phyloP scores from a whole-genome alignment of 495 filamentous ascomycete species.

The Xylaria bambusicola region DNA sequence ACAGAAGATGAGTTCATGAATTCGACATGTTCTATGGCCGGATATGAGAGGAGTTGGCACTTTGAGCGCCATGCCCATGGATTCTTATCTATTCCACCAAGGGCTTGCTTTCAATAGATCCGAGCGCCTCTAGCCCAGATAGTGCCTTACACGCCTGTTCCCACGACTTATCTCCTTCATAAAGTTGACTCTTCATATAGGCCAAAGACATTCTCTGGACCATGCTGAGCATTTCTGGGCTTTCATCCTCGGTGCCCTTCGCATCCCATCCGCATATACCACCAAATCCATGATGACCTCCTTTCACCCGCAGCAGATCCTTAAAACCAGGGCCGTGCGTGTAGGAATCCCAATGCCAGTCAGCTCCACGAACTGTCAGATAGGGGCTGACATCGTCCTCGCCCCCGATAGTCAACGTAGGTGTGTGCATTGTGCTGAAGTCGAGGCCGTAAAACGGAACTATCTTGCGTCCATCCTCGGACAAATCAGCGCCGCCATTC shows the following conservation, averaged over 20 bases:
- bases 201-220: constrained; percentile 46
- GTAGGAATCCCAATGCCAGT: constrained; percentile 47
- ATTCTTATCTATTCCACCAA: too few relatives aligned
- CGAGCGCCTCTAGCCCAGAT: constrained; percentile 30
- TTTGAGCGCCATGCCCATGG: too few relatives aligned
- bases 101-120: constrained; percentile 36
- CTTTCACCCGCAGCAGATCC: constrained; percentile 38
- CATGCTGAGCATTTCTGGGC: constrained; percentile 35
- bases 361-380: constrained; percentile 39
- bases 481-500: constrained; percentile 27
- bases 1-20: too few relatives aligned
- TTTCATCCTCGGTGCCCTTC: constrained; percentile 43
- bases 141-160: constrained; percentile 33
- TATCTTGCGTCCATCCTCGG: constrained; percentile 26
- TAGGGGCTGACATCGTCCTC: constrained; percentile 40
- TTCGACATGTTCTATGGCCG: too few relatives aligned
- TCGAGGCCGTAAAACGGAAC: constrained; percentile 36
- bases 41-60: too few relatives aligned
- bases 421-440: constrained; percentile 41
- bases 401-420: constrained; percentile 42
- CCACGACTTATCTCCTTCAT: constrained; percentile 41
- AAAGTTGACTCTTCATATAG: constrained; percentile 42
- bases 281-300: constrained; percentile 40
- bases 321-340: constrained; percentile 37
- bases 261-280: constrained; percentile 46